A percentile compares a stretch with the other conserved stretches of the same genome.
Evolutionary conservation across 2,329 filamentous ascomycete genomes (phyloP).

Genomic region (Trichoderma breve): DNA sequence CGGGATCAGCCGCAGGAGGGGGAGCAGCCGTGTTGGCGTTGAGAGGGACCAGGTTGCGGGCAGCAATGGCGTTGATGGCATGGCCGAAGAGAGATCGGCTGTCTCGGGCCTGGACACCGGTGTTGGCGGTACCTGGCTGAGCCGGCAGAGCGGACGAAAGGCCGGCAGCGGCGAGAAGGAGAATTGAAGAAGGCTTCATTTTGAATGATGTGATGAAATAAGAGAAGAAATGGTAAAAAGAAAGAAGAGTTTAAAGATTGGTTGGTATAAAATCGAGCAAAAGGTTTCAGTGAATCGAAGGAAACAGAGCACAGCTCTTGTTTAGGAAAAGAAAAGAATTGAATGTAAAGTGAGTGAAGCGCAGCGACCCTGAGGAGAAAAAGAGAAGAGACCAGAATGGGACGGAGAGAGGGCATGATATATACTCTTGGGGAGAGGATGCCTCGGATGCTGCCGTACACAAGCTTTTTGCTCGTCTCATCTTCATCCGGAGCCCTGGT

Average conservation of each 20-base stretch:
- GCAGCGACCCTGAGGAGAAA: conserved; percentile 19
- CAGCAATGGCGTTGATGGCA: background rate
- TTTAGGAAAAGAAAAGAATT: conserved; percentile 23
- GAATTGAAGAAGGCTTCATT: conserved; percentile 32
- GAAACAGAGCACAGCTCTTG: conserved; percentile 33
- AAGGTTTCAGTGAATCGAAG: conserved; percentile 22
- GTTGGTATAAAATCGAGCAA: background rate
- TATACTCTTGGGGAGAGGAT: background rate
- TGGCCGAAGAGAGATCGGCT: background rate
- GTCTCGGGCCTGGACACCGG: background rate
- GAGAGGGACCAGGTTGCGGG: background rate
- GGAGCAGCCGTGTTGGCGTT: conserved; percentile 10
- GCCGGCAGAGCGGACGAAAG: conserved; percentile 32
- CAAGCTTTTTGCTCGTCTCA: background rate
- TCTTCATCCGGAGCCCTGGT: background rate
- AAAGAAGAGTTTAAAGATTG: conserved; percentile 2
- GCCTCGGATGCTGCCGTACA: conserved; percentile 10
- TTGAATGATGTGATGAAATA: conserved; percentile 2
- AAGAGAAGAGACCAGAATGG: background rate
- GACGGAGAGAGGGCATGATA: background rate
- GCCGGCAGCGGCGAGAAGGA: conserved; percentile 30
- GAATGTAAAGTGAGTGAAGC: conserved; percentile 18
- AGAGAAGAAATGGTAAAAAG: conserved; percentile 7
- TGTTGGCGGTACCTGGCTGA: background rate
- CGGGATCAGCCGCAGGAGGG: background rate